Base-by-base conservation (phyloP, 805 yeast genomes). In the Jamesozyma rosinii region DNA sequence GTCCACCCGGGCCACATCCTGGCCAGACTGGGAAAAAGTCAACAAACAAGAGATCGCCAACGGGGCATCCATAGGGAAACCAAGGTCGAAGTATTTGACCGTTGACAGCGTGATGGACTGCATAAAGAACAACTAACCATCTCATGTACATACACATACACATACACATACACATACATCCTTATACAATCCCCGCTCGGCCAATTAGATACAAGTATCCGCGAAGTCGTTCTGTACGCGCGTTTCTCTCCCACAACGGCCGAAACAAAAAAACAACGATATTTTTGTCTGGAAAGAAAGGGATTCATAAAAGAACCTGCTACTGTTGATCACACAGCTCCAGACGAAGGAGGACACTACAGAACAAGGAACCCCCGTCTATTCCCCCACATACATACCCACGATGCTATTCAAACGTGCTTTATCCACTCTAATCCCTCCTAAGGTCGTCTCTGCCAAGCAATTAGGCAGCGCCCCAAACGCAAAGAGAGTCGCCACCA, bases 381-480 rank as follows among this genome's bases (percentile, higher is more conserved):
- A 27, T 27, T 10, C 30, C 30, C 9, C 9, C 30, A 26, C n/a
- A n/a, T n/a, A n/a, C n/a, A n/a, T n/a, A n/a, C n/a, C 6, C 11
- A 38, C 21, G 32, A 34, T 62, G 83, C 80, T 73, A 75, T 74
- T 80, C 63, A 89, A 85, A 81, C 89, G 98, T 74, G 82, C 82
- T 59, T 77, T 90, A 68, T 88, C 97, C 53, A 83, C 97, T 61
- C 76, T 90, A 73, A 89, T 90, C 64, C 98, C 98, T 58, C 98
- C 98, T 67, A 90, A 90, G 90, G 81, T 90, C 64, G 97, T 96
- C 45, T 88, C 97, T 50, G 92, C 95, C 38, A 77, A 81, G 83
- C 89, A 87, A 83, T 74, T 92, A 55, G 95, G 95, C 47, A 77
- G 95, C 49, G 87, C 88, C 72, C 96, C 97, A 61, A 83, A 90